These are phyloP conservation scores for Setaria italica DNA, from an alignment of 202 grass and related monocot species.

Conservation along the genomic window DNA sequence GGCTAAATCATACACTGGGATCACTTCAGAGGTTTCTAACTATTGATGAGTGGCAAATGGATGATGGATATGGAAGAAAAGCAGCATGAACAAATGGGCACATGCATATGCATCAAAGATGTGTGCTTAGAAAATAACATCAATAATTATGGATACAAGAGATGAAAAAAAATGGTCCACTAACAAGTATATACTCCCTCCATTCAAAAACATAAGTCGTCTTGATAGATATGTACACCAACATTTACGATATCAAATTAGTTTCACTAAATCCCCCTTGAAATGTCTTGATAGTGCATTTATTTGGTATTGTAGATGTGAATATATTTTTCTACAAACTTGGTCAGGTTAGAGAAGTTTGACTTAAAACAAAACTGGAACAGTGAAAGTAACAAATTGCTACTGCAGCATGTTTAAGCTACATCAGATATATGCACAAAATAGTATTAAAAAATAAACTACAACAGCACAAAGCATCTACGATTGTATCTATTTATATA, in stretches of 20 bases:
- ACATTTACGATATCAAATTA: too few relatives aligned
- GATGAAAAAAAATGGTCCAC: neutral
- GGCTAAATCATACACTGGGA: neutral
- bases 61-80: slow-evolving; percentile 32
- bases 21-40: slow-evolving; percentile 5
- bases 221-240: too few relatives aligned
- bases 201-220: too few relatives aligned
- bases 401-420: slow-evolving; percentile 16
- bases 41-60: slow-evolving; percentile 8
- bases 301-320: too few relatives aligned
- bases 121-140: slow-evolving; percentile 1
- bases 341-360: neutral
- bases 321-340: neutral
- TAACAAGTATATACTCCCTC: slow-evolving; percentile 5
- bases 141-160: neutral
- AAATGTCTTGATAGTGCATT: too few relatives aligned
- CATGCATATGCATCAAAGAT: slow-evolving; percentile 20
- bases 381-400: neutral
- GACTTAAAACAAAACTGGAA: neutral
- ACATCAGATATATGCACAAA: slow-evolving; percentile 28
- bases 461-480: slow-evolving; percentile 24
- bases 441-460: slow-evolving; percentile 17
- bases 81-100: slow-evolving; percentile 25
- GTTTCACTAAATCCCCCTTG: too few relatives aligned
- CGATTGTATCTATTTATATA: slow-evolving; percentile 29